phyloP scores from a whole-genome alignment of 2,329 filamentous ascomycete species.

The Leptoxyphium fumago region DNA sequence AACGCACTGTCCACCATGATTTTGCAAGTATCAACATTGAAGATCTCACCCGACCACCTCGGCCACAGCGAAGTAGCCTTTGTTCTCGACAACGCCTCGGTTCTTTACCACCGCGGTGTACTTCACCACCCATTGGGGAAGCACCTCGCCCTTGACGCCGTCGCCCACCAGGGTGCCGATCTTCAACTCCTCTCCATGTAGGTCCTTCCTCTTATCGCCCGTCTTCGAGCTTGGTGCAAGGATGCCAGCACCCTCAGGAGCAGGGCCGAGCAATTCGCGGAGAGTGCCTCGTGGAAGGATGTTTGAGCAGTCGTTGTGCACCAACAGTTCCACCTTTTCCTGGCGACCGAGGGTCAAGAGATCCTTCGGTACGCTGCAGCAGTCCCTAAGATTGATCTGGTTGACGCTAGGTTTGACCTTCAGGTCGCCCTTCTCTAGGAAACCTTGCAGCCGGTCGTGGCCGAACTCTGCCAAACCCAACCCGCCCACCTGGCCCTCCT shows the following conservation, averaged over 20 bases:
- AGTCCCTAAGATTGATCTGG: slow-evolving; percentile 93
- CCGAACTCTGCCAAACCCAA: slow-evolving; percentile 89
- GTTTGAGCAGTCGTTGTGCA: slow-evolving; percentile 87
- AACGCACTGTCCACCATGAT: no score
- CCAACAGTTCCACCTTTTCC: slow-evolving; percentile 71
- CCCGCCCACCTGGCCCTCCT: slow-evolving; percentile 54
- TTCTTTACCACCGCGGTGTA: slow-evolving; percentile 93
- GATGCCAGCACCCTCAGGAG: slow-evolving; percentile 58
- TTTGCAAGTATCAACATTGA: no score
- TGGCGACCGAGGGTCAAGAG: slow-evolving; percentile 73
- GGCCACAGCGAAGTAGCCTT: slow-evolving; percentile 88
- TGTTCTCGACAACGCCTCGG: slow-evolving; percentile 91
- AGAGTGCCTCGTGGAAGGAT: slow-evolving; percentile 76
- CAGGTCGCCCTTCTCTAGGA: slow-evolving; percentile 56
- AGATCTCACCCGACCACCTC: slow-evolving; percentile 33
- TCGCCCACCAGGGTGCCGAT: slow-evolving; percentile 43
- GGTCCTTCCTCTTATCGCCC: slow-evolving; percentile 27
- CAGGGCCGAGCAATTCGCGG: slow-evolving; percentile 65
- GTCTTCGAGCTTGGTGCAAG: slow-evolving; percentile 40
- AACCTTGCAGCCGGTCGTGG: slow-evolving; percentile 62
- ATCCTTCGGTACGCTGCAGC: slow-evolving; percentile 85
- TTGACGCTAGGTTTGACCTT: slow-evolving; percentile 67
- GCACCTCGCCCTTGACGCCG: slow-evolving; percentile 61
- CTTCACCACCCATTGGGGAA: slow-evolving; percentile 88
- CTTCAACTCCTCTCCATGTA: slow-evolving; percentile 21